phyloP scores from a whole-genome alignment of 1,139 yeast genomes.

The Diutina pseudorugosa region DNA sequence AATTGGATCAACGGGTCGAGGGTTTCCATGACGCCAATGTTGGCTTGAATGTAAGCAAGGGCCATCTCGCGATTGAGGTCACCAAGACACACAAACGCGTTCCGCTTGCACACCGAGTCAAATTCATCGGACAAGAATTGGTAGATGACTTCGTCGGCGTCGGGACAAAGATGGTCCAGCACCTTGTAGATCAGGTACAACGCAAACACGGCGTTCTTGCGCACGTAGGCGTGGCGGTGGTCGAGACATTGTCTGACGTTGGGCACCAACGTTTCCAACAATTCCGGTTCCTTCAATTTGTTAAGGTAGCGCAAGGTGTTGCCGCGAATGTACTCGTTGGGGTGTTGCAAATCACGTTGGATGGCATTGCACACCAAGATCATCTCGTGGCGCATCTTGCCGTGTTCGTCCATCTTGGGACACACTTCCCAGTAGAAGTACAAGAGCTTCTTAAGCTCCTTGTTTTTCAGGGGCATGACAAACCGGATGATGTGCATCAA shows the following conservation, averaged over 20 bases:
- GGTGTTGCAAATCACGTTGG: slow-evolving; percentile 94
- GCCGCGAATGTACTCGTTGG: slow-evolving; percentile 94
- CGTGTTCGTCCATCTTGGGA: slow-evolving; percentile 78
- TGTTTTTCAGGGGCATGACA: slow-evolving; percentile 91
- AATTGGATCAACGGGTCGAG: slow-evolving; percentile 80
- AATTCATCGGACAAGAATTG: slow-evolving; percentile 70
- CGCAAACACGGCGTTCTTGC: slow-evolving; percentile 94
- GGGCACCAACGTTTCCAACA: slow-evolving; percentile 91
- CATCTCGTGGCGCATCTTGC: slow-evolving; percentile 96
- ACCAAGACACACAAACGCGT: slow-evolving; percentile 84
- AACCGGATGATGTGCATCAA: slow-evolving; percentile 95
- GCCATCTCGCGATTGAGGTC: slow-evolving; percentile 80
- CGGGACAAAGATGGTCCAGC: slow-evolving; percentile 82
- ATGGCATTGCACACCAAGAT: slow-evolving; percentile 96
- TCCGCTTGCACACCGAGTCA: slow-evolving; percentile 90
- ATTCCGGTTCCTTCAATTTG: slow-evolving; percentile 84
- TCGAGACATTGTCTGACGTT: slow-evolving; percentile 84
- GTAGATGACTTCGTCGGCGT: slow-evolving; percentile 76
- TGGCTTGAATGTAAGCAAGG: slow-evolving; percentile 66
- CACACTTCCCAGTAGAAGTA: slow-evolving; percentile 98
- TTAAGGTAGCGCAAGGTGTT: slow-evolving; percentile 85
- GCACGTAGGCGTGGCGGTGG: slow-evolving; percentile 94
- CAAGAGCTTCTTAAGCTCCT: slow-evolving; percentile 81
- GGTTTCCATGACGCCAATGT: slow-evolving; percentile 47
- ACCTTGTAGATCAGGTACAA: slow-evolving; percentile 73